phyloP scores from a whole-genome alignment of 768 basidiomycete genomes.

The Xanthoconium purpureum region DNA sequence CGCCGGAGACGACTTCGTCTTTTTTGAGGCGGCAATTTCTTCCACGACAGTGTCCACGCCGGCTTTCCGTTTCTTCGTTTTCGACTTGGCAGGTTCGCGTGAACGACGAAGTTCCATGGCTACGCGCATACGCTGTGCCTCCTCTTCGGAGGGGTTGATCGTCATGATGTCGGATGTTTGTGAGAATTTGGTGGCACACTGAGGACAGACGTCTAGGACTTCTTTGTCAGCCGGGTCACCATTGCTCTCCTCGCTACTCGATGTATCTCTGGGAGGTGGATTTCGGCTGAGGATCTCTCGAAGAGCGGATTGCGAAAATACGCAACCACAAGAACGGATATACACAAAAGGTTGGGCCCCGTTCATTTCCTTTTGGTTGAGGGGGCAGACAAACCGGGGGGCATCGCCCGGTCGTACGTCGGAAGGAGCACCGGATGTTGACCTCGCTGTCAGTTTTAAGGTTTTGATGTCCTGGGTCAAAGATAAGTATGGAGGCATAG shows the following conservation, averaged over 20 bases:
- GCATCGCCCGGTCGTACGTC: slow-evolving; percentile 42
- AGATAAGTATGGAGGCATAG: background rate
- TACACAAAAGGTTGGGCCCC: slow-evolving; percentile 88
- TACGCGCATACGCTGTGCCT: slow-evolving; percentile 55
- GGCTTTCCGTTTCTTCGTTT: slow-evolving; percentile 63
- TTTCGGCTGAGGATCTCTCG: slow-evolving; percentile 46
- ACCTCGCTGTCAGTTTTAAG: slow-evolving; percentile 75
- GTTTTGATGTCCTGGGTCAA: slow-evolving; percentile 74
- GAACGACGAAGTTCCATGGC: slow-evolving; percentile 58
- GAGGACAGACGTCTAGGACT: slow-evolving; percentile 64
- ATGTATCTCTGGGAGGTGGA: slow-evolving; percentile 23
- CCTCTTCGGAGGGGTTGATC: slow-evolving; percentile 71
- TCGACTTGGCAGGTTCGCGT: slow-evolving; percentile 51
- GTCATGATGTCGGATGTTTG: slow-evolving; percentile 50
- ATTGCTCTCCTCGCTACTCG: slow-evolving; percentile 29
- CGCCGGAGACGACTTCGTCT: slow-evolving; percentile 29
- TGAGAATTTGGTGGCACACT: slow-evolving; percentile 71
- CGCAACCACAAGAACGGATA: slow-evolving; percentile 81
- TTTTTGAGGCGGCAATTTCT: slow-evolving; percentile 41
- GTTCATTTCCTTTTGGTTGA: slow-evolving; percentile 94
- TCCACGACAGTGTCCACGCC: slow-evolving; percentile 26
- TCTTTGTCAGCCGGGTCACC: slow-evolving; percentile 19
- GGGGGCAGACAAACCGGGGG: slow-evolving; percentile 83
- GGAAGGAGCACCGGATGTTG: slow-evolving; percentile 39
- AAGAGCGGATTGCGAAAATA: slow-evolving; percentile 83